Base-by-base conservation (phyloP, 75 land plant species). In the Gnetum montanum region DNA sequence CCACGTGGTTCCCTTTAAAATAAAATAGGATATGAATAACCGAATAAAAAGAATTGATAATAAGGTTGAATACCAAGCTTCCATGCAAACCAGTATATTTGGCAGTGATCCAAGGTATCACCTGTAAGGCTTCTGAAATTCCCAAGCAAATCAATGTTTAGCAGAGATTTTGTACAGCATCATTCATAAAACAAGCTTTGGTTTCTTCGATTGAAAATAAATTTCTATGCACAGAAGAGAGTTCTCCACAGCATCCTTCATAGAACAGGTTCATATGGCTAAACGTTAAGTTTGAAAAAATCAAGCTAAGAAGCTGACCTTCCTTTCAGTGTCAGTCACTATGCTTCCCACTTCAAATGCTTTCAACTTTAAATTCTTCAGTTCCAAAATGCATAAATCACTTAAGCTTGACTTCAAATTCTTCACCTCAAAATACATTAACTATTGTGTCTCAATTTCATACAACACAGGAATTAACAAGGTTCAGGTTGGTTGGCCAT, bases 1-100 rank as follows among this genome's bases (percentile, higher is more conserved):
- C 88, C 88, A 47, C 88, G 75, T 35, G 88, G 88, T 54, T 85
- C 85, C 68, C 85, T 85, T 70, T 48, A 73, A 53, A 19, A 33
- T 15, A 10, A 53, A 31, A 11, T 31, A 31, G 13, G 20, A 16
- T 53, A n/a, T 31, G 36, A 19, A n/a, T 2, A 33, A 25, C 20
- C 19, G 23, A 2, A 53, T 6, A 34, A 34, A n/a, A 53, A 34
- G 34, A 11, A 33, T 8, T 16, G 10, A 34, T 31, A 22, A 4
- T 26, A 8, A 52, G 13, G 34, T 5, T 31, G 6, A 22, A 34
- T 31, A 34, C 12, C 37, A 53, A 53, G 36, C 4, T 3, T 4
- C 5, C n/a, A n/a, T 34, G 11, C 37, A 31, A 20, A 4, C 37
- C 31, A 19, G 37, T 26, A 53, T 53, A 31, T 25, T 19, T 30